Percentiles rank a stretch among this genome's conserved stretches.
These are phyloP conservation scores for Boletus rubroflammeus DNA, from an alignment of 768 basidiomycete genomes.

Conservation along the genomic window DNA sequence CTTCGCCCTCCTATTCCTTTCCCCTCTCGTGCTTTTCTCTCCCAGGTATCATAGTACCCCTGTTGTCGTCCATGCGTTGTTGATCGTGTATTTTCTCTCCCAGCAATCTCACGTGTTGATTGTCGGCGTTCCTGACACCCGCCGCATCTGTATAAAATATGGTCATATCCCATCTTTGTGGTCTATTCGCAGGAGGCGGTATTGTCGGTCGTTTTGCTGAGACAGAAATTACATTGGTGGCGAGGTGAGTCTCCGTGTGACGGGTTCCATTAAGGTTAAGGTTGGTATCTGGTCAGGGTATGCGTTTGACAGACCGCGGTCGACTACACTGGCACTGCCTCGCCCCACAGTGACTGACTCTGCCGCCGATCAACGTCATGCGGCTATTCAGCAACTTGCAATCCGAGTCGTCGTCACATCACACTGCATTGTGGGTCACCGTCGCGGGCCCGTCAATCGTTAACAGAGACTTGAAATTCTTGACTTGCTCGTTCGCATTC, in stretches of 20 bases:
- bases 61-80: too few relatives aligned
- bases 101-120: too few relatives aligned
- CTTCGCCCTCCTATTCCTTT: too few relatives aligned
- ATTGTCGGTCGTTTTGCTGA: background rate
- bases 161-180: background rate
- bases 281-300: background rate
- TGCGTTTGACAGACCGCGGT: background rate
- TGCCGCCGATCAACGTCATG: background rate
- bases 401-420: background rate
- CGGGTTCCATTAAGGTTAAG: background rate
- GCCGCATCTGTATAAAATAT: constrained; percentile 9
- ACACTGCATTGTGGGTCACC: background rate
- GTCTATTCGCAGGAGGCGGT: background rate
- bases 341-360: background rate
- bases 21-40: too few relatives aligned
- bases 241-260: background rate
- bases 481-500: background rate
- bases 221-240: background rate
- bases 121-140: too few relatives aligned
- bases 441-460: background rate
- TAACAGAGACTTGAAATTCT: background rate
- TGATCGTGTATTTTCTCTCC: too few relatives aligned
- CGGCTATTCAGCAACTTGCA: background rate
- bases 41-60: too few relatives aligned
- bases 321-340: background rate